These are phyloP conservation scores for Keithomyces neogunnii DNA, from an alignment of 2,329 filamentous ascomycete genomes.

Conservation along the genomic window DNA sequence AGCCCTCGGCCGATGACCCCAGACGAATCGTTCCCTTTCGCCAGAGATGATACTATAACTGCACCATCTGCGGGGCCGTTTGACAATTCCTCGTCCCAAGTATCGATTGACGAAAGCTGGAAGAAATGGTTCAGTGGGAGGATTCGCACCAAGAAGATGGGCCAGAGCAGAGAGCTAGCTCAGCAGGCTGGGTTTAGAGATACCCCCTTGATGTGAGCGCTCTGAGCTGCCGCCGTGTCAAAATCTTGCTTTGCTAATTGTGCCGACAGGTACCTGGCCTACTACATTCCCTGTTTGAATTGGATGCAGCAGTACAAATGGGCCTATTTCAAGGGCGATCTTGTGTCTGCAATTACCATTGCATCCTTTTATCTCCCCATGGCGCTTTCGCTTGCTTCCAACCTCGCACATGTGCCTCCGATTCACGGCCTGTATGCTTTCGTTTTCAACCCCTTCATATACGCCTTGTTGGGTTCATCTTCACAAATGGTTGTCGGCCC, in stretches of 20 bases:
- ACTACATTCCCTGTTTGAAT: constrained; percentile 85
- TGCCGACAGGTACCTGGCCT: constrained; percentile 66
- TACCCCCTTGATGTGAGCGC: constrained; percentile 60
- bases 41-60: constrained; percentile 23
- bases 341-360: constrained; percentile 86
- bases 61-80: constrained; percentile 23
- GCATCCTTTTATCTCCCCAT: constrained; percentile 98
- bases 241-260: constrained; percentile 8
- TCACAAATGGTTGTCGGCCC: constrained; percentile 92
- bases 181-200: constrained; percentile 67
- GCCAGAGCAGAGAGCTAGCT: constrained; percentile 63
- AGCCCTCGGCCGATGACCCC: constrained; percentile 56
- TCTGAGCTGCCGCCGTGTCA: not conserved
- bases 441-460: constrained; percentile 84
- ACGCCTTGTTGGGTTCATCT: constrained; percentile 83
- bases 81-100: constrained; percentile 29
- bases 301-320: constrained; percentile 86
- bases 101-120: constrained; percentile 35
- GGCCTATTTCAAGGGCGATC: constrained; percentile 75
- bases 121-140: constrained; percentile 39
- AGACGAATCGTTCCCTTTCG: constrained; percentile 22
- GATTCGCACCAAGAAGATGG: constrained; percentile 58
- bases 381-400: constrained; percentile 86
- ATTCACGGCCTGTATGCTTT: constrained; percentile 94
- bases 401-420: constrained; percentile 84